Conservation (phyloP, 2,329 filamentous ascomycete genomes). For the Ophioceras dolichostomum region DNA sequence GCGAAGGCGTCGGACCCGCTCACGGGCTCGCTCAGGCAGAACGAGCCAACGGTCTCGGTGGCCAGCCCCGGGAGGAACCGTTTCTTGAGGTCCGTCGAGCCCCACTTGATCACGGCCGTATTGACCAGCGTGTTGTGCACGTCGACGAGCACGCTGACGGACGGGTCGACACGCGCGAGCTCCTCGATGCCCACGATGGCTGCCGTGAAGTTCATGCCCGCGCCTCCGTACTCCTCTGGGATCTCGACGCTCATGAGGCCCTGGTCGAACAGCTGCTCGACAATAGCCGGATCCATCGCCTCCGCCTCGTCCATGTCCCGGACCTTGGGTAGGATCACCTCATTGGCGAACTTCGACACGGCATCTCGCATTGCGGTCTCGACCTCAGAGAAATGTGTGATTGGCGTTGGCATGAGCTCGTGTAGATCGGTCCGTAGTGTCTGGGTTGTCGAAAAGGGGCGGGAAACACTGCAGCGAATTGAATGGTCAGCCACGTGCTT, state of each 20-base stretch:
- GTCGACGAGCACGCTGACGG: constrained; percentile 88
- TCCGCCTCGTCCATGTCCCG: constrained; percentile 98
- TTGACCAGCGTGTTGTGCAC: constrained; percentile 98
- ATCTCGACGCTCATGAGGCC: constrained; percentile 97
- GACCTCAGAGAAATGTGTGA: constrained; percentile 83
- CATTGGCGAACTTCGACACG: constrained; percentile 81
- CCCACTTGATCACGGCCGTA: constrained; percentile 81
- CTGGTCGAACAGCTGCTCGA: constrained; percentile 94
- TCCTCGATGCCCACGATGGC: constrained; percentile 97
- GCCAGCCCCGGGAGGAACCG: constrained; percentile 84
- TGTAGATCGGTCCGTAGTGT: constrained; percentile 52
- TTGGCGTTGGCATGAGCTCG: constrained; percentile 77
- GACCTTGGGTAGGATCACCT: constrained; percentile 79
- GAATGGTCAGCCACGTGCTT: constrained; percentile 4
- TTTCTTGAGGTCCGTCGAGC: constrained; percentile 63
- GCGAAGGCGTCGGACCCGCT: constrained; percentile 96
- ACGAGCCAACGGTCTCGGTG: constrained; percentile 80
- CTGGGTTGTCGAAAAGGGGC: constrained; percentile 49
- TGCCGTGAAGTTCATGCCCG: constrained; percentile 97
- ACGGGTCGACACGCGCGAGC: constrained; percentile 84
- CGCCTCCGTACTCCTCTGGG: constrained; percentile 90
- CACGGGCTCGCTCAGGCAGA: constrained; percentile 84
- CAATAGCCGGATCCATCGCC: constrained; percentile 74
- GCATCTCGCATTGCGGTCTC: constrained; percentile 82
- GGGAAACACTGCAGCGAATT: constrained; percentile 18